Conservation (phyloP, 2,329 filamentous ascomycete genomes). For the Colletotrichum spaethianum region DNA sequence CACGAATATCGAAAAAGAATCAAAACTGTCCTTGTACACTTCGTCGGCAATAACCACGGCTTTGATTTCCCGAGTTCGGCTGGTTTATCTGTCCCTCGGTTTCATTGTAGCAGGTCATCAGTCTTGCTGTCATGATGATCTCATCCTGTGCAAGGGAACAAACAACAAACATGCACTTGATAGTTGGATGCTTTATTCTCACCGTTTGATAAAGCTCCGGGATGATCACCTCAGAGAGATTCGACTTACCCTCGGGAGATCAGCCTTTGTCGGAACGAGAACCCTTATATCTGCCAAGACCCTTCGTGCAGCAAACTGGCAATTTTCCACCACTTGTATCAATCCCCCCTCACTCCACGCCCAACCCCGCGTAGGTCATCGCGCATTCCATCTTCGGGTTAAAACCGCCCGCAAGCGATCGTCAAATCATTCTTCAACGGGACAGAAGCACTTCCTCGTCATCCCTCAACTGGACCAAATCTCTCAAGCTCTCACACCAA, state of each 20-base stretch:
- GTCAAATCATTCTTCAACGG: not conserved
- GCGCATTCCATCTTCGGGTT: slow-evolving; percentile 28
- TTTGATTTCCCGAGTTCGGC: too few relatives aligned
- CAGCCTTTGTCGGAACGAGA: not conserved
- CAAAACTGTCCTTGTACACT: not conserved
- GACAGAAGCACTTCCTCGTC: not conserved
- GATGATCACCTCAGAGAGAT: too few relatives aligned
- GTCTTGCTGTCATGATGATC: not conserved
- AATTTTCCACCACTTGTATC: slow-evolving; percentile 41
- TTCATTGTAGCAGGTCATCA: too few relatives aligned
- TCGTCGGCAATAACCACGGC: too few relatives aligned
- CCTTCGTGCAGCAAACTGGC: slow-evolving; percentile 11
- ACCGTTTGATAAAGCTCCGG: too few relatives aligned
- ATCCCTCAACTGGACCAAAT: not conserved
- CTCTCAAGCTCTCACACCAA: not conserved
- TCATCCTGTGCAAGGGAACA: too few relatives aligned
- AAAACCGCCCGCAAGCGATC: slow-evolving; percentile 26
- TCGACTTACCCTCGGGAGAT: not conserved
- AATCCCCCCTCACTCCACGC: slow-evolving; percentile 2
- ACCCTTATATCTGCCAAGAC: slow-evolving; percentile 35
- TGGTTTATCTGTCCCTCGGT: too few relatives aligned
- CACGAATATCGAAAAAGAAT: too few relatives aligned
- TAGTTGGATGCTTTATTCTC: too few relatives aligned
- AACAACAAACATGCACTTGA: too few relatives aligned
- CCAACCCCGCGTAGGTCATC: slow-evolving; percentile 38